Percentiles rank a stretch among this genome's conserved stretches.
Evolutionary conservation across 345 rosid species (phyloP).

Genomic region (thale cress (Arabidopsis thaliana)): DNA sequence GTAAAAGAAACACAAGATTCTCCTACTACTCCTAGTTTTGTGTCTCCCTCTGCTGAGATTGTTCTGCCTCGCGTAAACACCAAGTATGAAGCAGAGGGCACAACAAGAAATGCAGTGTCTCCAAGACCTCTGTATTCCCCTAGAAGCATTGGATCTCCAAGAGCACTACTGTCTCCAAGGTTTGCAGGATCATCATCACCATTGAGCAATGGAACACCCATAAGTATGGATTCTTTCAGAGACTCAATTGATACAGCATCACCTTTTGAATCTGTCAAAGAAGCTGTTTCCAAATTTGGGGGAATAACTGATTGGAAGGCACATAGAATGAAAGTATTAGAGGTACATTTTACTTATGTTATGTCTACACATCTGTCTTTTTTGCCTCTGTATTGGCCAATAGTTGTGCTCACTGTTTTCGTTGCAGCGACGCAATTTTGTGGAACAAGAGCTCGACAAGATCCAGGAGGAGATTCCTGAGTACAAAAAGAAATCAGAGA

Average conservation of each 20-base stretch:
- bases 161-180: constrained; percentile 46
- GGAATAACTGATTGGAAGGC: constrained; percentile 99
- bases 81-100: constrained; percentile 35
- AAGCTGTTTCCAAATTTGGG: constrained; percentile 93
- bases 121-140: constrained; percentile 37
- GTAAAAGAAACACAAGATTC: constrained; percentile 29
- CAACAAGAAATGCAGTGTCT: constrained; percentile 38
- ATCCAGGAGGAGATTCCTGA: constrained; percentile 72
- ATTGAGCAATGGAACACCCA: constrained; percentile 43
- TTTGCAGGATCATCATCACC: constrained; percentile 46
- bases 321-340: constrained; percentile 74
- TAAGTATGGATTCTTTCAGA: constrained; percentile 46
- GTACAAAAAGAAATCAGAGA: constrained; percentile 60
- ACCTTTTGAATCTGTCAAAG: constrained; percentile 94
- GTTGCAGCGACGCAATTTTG: constrained; percentile 65
- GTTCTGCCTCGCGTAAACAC: constrained; percentile 50
- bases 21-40: constrained; percentile 8
- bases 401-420: constrained; percentile 9
- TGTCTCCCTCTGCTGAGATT: constrained; percentile 32
- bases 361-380: not conserved
- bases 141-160: constrained; percentile 45
- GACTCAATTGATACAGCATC: constrained; percentile 82
- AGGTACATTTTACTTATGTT: constrained; percentile 53
- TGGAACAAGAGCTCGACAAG: constrained; percentile 79
- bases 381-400: constrained; percentile 16